A percentile compares a stretch with the other conserved stretches of the same genome.
phyloP scores from a whole-genome alignment of 176 grass and related monocot species.

The Ensete ventricosum region DNA sequence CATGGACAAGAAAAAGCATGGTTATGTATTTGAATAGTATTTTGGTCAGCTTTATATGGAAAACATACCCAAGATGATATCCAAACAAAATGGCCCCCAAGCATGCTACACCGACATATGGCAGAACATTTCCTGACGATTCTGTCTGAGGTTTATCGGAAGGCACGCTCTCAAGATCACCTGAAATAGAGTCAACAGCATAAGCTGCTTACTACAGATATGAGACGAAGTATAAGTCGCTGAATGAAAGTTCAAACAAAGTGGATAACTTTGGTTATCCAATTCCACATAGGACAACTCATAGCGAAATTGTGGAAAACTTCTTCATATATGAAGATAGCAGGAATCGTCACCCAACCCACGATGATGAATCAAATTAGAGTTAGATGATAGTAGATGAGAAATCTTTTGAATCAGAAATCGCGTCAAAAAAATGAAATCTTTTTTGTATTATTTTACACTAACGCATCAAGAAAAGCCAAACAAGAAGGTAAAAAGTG shows the following conservation, averaged over 20 bases:
- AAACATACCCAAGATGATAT: slow-evolving; percentile 87
- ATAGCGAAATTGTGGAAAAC: not conserved
- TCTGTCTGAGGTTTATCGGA: slow-evolving; percentile 51
- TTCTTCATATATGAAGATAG: not conserved
- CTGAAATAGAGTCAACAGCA: slow-evolving; percentile 30
- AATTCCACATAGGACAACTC: not conserved
- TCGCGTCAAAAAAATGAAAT: too few relatives aligned
- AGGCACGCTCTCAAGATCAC: slow-evolving; percentile 54
- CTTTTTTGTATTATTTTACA: not conserved
- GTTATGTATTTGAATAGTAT: not conserved
- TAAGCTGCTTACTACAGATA: not conserved
- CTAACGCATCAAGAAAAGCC: not conserved
- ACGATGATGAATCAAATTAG: slow-evolving; percentile 8
- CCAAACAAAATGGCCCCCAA: slow-evolving; percentile 96
- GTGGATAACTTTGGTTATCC: not conserved
- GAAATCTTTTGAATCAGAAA: not conserved
- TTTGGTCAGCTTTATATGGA: not conserved
- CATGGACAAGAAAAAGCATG: not conserved
- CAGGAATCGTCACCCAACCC: not conserved
- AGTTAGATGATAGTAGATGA: not conserved
- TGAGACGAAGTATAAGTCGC: not conserved
- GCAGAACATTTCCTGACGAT: slow-evolving; percentile 76
- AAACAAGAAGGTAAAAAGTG: not conserved
- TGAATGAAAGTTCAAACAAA: not conserved
- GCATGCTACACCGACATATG: slow-evolving; percentile 93